Evolutionary conservation across 768 basidiomycete genomes (phyloP).

Genomic region (Hericium alpestre): DNA sequence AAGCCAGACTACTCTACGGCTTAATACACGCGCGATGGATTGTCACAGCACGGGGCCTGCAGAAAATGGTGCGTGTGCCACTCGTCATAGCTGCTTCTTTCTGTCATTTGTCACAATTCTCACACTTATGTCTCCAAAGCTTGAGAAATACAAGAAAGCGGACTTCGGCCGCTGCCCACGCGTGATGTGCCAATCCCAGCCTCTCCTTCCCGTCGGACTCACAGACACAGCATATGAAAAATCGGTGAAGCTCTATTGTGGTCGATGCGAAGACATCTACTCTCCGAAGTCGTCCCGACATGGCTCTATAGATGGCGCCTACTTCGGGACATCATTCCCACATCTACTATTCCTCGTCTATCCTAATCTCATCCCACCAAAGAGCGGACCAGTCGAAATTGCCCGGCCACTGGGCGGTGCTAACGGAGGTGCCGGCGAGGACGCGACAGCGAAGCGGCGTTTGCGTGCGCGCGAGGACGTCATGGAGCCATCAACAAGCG

Average conservation of each 20-base stretch:
- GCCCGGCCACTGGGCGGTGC: conserved; percentile 16
- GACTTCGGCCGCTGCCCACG: conserved; percentile 98
- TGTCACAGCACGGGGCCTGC: conserved; percentile 83
- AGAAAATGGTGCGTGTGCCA: conserved; percentile 71
- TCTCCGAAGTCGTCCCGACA: conserved; percentile 95
- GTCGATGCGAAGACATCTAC: conserved; percentile 97
- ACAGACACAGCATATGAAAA: conserved; percentile 98
- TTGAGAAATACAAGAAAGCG: conserved; percentile 96
- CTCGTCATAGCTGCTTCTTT: background rate
- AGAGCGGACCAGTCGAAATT: conserved; percentile 43
- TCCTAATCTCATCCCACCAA: conserved; percentile 82
- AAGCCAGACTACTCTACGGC: conserved; percentile 88
- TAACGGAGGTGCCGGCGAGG: conserved; percentile 21
- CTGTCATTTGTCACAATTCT: background rate
- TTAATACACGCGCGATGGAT: conserved; percentile 97
- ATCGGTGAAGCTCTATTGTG: conserved; percentile 97
- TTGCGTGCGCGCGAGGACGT: conserved; percentile 34
- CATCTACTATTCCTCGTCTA: conserved; percentile 97
- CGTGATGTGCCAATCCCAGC: conserved; percentile 88
- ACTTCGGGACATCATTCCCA: conserved; percentile 97
- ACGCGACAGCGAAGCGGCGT: conserved; percentile 17
- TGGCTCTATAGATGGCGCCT: conserved; percentile 95
- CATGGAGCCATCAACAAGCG: conserved; percentile 31
- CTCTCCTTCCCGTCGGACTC: conserved; percentile 92
- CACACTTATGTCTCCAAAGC: conserved; percentile 28